Percentiles rank a stretch among this genome's conserved stretches.
phyloP scores from a whole-genome alignment of 139 green algal species.

The Chlorella sp. region DNA sequence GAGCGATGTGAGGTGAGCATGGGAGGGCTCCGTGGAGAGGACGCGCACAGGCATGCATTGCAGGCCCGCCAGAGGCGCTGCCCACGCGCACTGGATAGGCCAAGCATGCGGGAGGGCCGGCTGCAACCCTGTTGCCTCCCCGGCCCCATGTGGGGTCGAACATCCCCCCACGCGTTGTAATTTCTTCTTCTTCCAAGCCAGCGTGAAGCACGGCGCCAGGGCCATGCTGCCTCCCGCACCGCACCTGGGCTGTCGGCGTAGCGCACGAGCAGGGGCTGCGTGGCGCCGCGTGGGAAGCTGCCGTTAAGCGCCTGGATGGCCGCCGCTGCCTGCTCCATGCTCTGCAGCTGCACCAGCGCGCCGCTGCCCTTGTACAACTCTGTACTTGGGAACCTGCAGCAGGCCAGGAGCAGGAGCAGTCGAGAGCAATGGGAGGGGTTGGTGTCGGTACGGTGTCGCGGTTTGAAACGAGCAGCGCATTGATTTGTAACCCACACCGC shows the following conservation, averaged over 20 bases:
- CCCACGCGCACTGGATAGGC: no score
- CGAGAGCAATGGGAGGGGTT: not conserved
- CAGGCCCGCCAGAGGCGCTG: no score
- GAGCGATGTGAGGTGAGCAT: no score
- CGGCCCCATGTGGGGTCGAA: no score
- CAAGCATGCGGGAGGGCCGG: no score
- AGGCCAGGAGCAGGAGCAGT: not conserved
- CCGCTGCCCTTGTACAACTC: conserved; percentile 44
- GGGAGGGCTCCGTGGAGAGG: no score
- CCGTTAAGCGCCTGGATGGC: conserved; percentile 68
- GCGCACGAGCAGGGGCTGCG: conserved; percentile 59
- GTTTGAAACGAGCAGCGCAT: not conserved
- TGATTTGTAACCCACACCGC: no score
- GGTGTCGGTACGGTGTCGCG: not conserved
- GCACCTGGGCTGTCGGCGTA: conserved; percentile 40
- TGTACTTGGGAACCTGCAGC: conserved; percentile 38
- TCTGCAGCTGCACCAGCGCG: conserved; percentile 62
- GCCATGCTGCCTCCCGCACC: no score
- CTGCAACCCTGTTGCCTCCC: no score
- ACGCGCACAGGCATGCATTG: no score
- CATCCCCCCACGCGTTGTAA: not conserved
- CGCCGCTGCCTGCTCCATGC: conserved; percentile 46
- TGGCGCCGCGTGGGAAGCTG: conserved; percentile 39
- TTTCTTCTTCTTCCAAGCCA: no score
- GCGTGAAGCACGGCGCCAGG: no score